phyloP scores from a whole-genome alignment of 495 filamentous ascomycete genomes.

The Penicillium desertorum region DNA sequence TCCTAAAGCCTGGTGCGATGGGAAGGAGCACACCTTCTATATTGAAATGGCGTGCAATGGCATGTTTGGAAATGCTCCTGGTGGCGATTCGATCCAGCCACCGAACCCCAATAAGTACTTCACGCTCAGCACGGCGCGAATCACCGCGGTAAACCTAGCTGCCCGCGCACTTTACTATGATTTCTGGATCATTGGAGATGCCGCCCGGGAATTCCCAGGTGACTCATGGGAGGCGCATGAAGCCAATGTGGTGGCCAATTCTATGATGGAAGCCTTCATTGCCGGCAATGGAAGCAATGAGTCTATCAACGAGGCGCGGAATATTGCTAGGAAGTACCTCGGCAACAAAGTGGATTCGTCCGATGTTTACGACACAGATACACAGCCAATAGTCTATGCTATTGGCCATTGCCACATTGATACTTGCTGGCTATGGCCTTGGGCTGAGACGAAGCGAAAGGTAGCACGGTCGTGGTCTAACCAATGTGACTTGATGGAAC shows the following conservation, averaged over 20 bases:
- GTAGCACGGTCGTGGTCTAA: conserved; percentile 94
- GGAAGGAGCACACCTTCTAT: conserved; percentile 83
- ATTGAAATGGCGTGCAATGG: conserved; percentile 98
- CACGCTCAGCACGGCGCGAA: conserved; percentile 73
- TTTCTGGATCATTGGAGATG: conserved; percentile 93
- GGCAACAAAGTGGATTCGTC: conserved; percentile 77
- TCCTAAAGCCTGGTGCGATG: conserved; percentile 75
- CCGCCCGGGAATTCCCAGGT: conserved; percentile 73
- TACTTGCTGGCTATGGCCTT: conserved; percentile 98
- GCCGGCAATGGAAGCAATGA: conserved; percentile 70
- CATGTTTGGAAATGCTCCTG: conserved; percentile 93
- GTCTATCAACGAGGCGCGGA: conserved; percentile 72
- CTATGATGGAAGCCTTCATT: conserved; percentile 87
- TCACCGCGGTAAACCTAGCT: conserved; percentile 83
- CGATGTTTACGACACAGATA: conserved; percentile 77
- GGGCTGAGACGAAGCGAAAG: conserved; percentile 98
- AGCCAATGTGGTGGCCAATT: conserved; percentile 77
- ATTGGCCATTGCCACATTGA: conserved; percentile 98
- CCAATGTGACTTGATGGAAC: conserved; percentile 90
- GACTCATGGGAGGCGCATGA: conserved; percentile 85
- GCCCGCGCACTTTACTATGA: conserved; percentile 83
- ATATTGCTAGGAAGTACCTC: conserved; percentile 79
- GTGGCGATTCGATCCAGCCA: conserved; percentile 85
- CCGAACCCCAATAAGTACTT: conserved; percentile 81
- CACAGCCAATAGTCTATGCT: conserved; percentile 73